Conservation (phyloP, 2,329 filamentous ascomycete genomes). For the Coleophoma cylindrospora region DNA sequence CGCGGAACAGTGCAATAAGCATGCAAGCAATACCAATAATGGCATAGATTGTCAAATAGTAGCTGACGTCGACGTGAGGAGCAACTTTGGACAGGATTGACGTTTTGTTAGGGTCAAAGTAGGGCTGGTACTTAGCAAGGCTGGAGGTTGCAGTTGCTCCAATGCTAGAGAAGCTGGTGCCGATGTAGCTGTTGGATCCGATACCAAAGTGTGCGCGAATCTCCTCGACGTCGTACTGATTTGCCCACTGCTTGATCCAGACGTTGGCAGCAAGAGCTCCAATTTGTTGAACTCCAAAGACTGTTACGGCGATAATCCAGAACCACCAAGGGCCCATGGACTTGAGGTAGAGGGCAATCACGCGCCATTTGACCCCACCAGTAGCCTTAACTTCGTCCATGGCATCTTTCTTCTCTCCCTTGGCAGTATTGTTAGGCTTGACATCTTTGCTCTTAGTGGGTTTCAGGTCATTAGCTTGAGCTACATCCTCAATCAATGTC, state of each 20-base stretch:
- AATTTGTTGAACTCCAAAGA: constrained; percentile 80
- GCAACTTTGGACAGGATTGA: constrained; percentile 22
- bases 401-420: constrained; percentile 37
- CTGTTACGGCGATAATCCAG: constrained; percentile 70
- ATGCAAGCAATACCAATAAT: constrained; percentile 74
- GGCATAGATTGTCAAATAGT: constrained; percentile 82
- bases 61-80: constrained; percentile 68
- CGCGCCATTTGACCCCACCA: constrained; percentile 82
- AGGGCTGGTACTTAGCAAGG: constrained; percentile 23
- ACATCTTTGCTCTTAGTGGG: constrained; percentile 40
- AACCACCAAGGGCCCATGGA: constrained; percentile 98
- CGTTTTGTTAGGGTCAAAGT: constrained; percentile 24
- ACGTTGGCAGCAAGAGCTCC: constrained; percentile 83
- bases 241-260: constrained; percentile 95
- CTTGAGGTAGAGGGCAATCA: constrained; percentile 78
- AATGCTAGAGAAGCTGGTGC: constrained; percentile 21
- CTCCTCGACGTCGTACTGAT: constrained; percentile 61
- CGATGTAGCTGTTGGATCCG: constrained; percentile 17
- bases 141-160: constrained; percentile 15
- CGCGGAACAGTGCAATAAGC: constrained; percentile 73
- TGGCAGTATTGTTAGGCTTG: constrained; percentile 23
- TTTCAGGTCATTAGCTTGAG: constrained; percentile 39
- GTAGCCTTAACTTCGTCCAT: constrained; percentile 75
- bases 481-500: constrained; percentile 37
- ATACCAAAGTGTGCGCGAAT: constrained; percentile 9